Base-by-base conservation (phyloP, 306 rosid genomes). In the Medicago lupulina region DNA sequence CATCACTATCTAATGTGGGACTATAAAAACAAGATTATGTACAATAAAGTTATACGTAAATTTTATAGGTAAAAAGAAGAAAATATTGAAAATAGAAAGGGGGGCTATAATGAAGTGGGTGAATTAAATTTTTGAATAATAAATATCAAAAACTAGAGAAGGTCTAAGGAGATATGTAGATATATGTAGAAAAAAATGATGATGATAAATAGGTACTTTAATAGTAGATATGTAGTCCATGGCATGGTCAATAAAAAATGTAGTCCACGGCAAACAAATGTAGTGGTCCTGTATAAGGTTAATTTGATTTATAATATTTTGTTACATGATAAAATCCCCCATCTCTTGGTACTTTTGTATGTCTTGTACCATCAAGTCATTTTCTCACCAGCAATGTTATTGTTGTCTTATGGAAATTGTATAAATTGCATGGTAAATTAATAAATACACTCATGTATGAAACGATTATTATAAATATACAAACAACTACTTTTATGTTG, bases 281-380 rank as follows among this genome's bases (percentile, higher is more conserved):
- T 28, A 23, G 83, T 76, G 84, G 81, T 76, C 84, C 84, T 62
- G 53, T 71, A 23, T 51, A 17, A 17, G 36, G 43, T 80, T 69
- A 14, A 67, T 50, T 70, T 62, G 28, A 49, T 60, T 69, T 11
- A 49, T 70, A 31, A 70, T 76, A 9, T 68, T 15, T 69, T 63
- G 36, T 34, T 31, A 61, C 40, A 79, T 63, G 68, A 72, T 72
- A 72, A 57, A 77, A 72, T 64, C 80, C 63, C 69, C 13, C 59
- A 54, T 63, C 76, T 69, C 74, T 41, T 51, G 71, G 77, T 62
- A 63, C 78, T 72, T 79, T 64, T 64, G 3, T 51, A 79, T 75
- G 77, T 81, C 73, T 5, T 60, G 80, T 81, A 69, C 77, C 80
- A 75, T 75, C 80, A 69, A 69, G 84, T 81, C 84, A 75, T 75